Percentiles rank a stretch among this genome's conserved stretches.
Evolutionary conservation across 257 asterid species (phyloP).

Genomic region (Fraxinus quadrangulata): DNA sequence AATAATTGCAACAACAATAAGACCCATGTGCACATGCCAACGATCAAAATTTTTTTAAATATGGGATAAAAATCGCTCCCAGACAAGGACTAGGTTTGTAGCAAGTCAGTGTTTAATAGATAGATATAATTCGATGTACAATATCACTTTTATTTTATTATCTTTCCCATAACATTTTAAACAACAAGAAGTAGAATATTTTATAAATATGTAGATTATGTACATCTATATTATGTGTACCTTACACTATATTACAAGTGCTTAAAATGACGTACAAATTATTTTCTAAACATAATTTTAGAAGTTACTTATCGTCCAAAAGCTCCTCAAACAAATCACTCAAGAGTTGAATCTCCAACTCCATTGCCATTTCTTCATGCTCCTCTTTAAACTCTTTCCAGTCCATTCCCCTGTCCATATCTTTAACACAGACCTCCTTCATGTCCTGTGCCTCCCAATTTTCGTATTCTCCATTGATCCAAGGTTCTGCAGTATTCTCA

Average conservation of each 20-base stretch:
- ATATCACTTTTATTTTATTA: no score
- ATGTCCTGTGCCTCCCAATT: constrained; percentile 34
- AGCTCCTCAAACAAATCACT: constrained; percentile 50
- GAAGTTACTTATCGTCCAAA: constrained; percentile 32
- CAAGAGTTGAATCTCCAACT: constrained; percentile 44
- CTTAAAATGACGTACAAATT: neutral
- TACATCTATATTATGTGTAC: neutral
- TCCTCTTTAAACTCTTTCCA: constrained; percentile 59
- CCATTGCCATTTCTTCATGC: constrained; percentile 44
- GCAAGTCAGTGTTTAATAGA: no score
- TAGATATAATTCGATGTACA: no score
- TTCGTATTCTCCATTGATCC: constrained; percentile 43
- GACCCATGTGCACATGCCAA: no score
- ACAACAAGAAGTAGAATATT: neutral
- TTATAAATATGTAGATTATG: neutral
- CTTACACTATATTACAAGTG: neutral
- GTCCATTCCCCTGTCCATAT: constrained; percentile 55
- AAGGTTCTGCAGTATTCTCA: constrained; percentile 38
- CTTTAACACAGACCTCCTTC: constrained; percentile 48
- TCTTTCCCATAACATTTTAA: no score
- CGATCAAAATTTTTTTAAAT: no score
- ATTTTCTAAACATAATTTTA: neutral
- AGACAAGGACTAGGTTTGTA: no score
- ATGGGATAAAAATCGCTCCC: no score
- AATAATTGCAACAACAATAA: no score